A percentile compares a stretch with the other conserved stretches of the same genome.
phyloP scores from a whole-genome alignment of 179 eudicot genomes.

The Gypsophila paniculata region DNA sequence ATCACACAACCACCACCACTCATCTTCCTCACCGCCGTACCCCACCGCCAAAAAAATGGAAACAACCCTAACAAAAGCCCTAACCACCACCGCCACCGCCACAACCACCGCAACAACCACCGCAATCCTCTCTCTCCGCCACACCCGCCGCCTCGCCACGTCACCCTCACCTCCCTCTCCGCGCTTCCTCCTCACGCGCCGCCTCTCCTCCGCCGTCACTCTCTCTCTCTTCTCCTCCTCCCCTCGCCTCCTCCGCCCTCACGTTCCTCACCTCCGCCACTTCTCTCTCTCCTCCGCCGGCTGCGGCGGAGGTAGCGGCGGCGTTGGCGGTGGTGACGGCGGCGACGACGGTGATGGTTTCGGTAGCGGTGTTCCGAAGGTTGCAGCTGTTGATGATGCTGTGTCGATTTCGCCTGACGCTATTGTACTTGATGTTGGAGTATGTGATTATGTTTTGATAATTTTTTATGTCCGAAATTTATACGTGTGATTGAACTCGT shows the following conservation, averaged over 20 bases:
- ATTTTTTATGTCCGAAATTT: no score
- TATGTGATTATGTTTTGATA: slow-evolving; percentile 18
- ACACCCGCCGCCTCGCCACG: slow-evolving; percentile 17
- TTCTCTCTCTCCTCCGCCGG: slow-evolving; percentile 40
- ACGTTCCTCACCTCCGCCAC: slow-evolving; percentile 25
- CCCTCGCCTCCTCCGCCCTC: neutral
- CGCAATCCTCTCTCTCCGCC: slow-evolving; percentile 12
- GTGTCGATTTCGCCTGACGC: slow-evolving; percentile 61
- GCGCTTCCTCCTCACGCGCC: slow-evolving; percentile 27
- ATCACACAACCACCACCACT: neutral
- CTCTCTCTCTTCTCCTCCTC: neutral
- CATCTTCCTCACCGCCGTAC: neutral
- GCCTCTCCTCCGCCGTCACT: slow-evolving; percentile 34
- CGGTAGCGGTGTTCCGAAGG: slow-evolving; percentile 40
- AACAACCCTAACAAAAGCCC: slow-evolving; percentile 55
- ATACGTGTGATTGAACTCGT: no score
- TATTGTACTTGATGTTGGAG: slow-evolving; percentile 79
- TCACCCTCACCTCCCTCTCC: slow-evolving; percentile 11
- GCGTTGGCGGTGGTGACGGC: slow-evolving; percentile 30
- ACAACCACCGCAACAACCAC: neutral
- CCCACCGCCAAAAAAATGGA: slow-evolving; percentile 38
- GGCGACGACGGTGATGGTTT: slow-evolving; percentile 39
- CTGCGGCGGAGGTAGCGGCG: slow-evolving; percentile 39
- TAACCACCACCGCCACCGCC: slow-evolving; percentile 33
- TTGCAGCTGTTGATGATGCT: slow-evolving; percentile 39